Evolutionary conservation across 768 basidiomycete species (phyloP), one percentile per base, ranked within the genome.

Genomic region (Megacollybia marginata): DNA sequence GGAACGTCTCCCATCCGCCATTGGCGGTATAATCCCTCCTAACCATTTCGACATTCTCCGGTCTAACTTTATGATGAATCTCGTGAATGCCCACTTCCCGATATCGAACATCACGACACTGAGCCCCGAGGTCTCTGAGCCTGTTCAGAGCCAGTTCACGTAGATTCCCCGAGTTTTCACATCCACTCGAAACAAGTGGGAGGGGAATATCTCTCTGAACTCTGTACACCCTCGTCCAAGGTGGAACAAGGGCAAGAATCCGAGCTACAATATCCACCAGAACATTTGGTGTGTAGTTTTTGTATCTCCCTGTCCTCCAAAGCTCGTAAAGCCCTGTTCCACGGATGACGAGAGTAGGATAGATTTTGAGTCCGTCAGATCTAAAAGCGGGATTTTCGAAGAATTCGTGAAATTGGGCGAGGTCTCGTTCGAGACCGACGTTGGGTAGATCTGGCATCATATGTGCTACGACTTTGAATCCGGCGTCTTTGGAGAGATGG

Each of bases 361-460:
- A 99, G 47, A 99, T 92, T 69, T 99, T 99, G 48, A 99, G 74
- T 1, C 96, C 96, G 61, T 99, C 96, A 46, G 92, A 93, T 54
- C 96, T 75, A 71, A 97, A 99, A 0, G 89, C 89, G 10, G 96
- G 96, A 62, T 96, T 98, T 70, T 99, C 96, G 59, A 99, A 99
- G 65, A 93, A 99, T 64, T 98, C 96, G 64, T 96, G 94, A 78
- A 99, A 99, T 61, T 98, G 96, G 60, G 93, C 93, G 44, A 99
- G 79, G 66, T 99, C 96, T 50, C 96, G 82, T 70, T 98, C 96
- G 52, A 95, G 78, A 33, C 96, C 96, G 50, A 98, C 91, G 63
- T 99, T 99, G 9, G 95, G 95, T 9, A 98, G 78, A 65, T 99
- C 95, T 12, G 94, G 93, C 94, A 99, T 99, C 96, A 98, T 98